These are phyloP conservation scores for Chytridium lagenaria DNA, from an alignment of 371 early-diverging fungal genomes.

Conservation along the genomic window DNA sequence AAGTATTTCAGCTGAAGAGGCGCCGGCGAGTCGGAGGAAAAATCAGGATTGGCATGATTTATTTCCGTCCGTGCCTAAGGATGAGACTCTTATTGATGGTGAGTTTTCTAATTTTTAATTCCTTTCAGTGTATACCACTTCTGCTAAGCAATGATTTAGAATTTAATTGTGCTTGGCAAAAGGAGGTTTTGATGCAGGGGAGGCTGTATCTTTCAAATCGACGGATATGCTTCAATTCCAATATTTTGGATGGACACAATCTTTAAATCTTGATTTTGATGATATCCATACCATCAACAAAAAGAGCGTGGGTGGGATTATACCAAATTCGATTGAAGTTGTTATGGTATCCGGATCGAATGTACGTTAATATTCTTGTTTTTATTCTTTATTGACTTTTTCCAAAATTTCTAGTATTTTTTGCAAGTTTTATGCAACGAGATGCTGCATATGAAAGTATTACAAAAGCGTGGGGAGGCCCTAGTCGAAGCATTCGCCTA, in stretches of 20 bases:
- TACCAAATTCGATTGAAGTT: conserved; percentile 53
- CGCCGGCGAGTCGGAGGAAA: conserved; percentile 37
- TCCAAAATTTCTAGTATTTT: conserved; percentile 26
- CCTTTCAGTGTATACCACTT: background rate
- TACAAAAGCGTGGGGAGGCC: conserved; percentile 39
- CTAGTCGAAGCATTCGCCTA: conserved; percentile 28
- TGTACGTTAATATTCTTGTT: conserved; percentile 9
- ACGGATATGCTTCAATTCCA: conserved; percentile 48
- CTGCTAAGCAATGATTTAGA: conserved; percentile 28
- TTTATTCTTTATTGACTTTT: background rate
- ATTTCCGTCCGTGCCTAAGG: conserved; percentile 37
- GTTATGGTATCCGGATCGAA: conserved; percentile 34
- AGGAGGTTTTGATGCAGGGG: conserved; percentile 56
- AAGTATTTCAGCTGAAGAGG: background rate
- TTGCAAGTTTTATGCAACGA: conserved; percentile 49
- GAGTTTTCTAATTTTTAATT: conserved; percentile 1
- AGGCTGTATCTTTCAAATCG: conserved; percentile 46
- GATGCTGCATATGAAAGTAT: conserved; percentile 39
- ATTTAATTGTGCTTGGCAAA: conserved; percentile 56
- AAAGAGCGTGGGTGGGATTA: conserved; percentile 47
- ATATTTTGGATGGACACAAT: conserved; percentile 54
- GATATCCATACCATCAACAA: conserved; percentile 50
- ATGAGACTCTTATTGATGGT: conserved; percentile 52
- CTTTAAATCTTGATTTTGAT: conserved; percentile 35
- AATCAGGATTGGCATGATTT: conserved; percentile 53